A percentile compares a stretch with the other conserved stretches of the same genome.
Evolutionary conservation across 2,329 filamentous ascomycete species (phyloP).

Genomic region (Stachybotrys chartarum): DNA sequence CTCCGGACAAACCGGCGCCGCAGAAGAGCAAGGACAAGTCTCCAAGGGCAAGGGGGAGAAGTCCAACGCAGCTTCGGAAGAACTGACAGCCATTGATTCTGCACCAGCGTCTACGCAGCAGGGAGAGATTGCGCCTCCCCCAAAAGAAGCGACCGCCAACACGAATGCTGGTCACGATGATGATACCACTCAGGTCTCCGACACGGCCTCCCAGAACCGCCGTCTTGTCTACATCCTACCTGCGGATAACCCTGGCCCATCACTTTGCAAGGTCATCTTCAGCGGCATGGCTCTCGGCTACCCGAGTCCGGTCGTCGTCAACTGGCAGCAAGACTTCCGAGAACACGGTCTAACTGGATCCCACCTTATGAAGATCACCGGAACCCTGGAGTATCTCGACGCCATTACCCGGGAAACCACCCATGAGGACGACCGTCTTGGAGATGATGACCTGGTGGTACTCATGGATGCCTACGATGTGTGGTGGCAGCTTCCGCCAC

Average conservation of each 20-base stretch:
- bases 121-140: too few relatives aligned
- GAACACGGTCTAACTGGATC: slow-evolving; percentile 8
- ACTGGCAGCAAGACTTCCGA: slow-evolving; percentile 15
- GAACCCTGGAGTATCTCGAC: slow-evolving; percentile 17
- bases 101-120: too few relatives aligned
- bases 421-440: slow-evolving; percentile 4
- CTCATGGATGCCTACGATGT: slow-evolving; percentile 18
- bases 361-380: slow-evolving; percentile 19
- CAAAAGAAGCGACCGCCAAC: background rate
- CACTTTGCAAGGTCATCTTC: slow-evolving; percentile 18
- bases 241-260: slow-evolving; percentile 10
- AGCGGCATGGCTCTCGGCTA: slow-evolving; percentile 16
- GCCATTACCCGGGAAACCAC: background rate
- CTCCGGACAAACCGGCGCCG: too few relatives aligned
- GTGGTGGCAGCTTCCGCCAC: slow-evolving; percentile 21
- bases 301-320: slow-evolving; percentile 17
- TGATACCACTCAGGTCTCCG: background rate
- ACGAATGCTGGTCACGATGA: background rate
- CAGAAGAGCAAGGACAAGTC: too few relatives aligned
- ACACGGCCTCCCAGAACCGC: slow-evolving; percentile 3
- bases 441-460: slow-evolving; percentile 15
- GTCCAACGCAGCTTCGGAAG: too few relatives aligned
- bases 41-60: too few relatives aligned
- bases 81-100: too few relatives aligned
- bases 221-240: slow-evolving; percentile 11